Conservation (phyloP, 371 early-diverging fungal genomes). For the Lichtheimia ornata region DNA sequence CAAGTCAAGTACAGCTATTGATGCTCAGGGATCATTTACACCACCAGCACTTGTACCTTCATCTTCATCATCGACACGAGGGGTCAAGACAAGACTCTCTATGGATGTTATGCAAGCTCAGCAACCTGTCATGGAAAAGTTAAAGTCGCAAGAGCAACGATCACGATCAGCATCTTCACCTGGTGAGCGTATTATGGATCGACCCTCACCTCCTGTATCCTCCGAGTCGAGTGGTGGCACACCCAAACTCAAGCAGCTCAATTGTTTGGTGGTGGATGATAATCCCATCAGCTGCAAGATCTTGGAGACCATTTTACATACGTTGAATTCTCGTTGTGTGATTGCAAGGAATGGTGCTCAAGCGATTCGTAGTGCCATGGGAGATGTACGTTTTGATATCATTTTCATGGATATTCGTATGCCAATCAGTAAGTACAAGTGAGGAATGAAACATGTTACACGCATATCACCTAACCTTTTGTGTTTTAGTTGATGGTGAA, state of each 20-base stretch:
- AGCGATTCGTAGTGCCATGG: conserved; percentile 87
- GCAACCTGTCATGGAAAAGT: neutral
- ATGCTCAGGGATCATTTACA: neutral
- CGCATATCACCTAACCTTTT: neutral
- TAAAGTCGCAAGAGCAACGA: conserved; percentile 2
- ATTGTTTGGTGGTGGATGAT: conserved; percentile 84
- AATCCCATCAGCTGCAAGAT: conserved; percentile 89
- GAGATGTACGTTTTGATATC: conserved; percentile 84
- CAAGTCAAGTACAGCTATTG: conserved; percentile 1
- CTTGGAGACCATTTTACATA: conserved; percentile 79
- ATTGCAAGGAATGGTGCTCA: conserved; percentile 89
- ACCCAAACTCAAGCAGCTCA: conserved; percentile 27
- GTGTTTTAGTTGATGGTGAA: conserved; percentile 80
- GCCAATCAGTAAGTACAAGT: conserved; percentile 83
- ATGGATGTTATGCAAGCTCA: conserved; percentile 1
- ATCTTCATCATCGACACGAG: conserved; percentile 14
- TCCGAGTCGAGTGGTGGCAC: neutral
- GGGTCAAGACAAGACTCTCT: neutral
- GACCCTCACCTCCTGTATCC: conserved; percentile 1
- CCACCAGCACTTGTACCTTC: conserved; percentile 5
- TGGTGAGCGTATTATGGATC: conserved; percentile 14
- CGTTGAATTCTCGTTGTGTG: conserved; percentile 76
- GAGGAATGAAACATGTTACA: neutral
- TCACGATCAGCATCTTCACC: conserved; percentile 20
- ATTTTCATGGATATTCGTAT: conserved; percentile 94